Evolutionary conservation across 345 rosid genomes (phyloP), one percentile per base, ranked within the genome.

Genomic region (Brassica juncea): DNA sequence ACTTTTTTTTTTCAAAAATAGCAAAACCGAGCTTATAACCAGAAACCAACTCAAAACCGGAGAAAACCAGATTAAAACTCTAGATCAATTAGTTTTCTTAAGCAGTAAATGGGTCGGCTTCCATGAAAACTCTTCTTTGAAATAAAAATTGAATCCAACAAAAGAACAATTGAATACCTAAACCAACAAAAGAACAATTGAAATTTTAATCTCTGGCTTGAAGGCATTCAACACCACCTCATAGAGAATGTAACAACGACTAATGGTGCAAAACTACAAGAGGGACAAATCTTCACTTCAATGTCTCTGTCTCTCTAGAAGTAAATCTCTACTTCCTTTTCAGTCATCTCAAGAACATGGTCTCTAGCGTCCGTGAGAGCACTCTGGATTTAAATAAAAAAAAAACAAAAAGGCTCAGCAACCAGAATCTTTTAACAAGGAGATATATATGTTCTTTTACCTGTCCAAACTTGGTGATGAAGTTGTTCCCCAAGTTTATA

Each of bases 391-490:
- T 47, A 4, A 49, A n/a, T 14, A 14, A 10, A 37, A 14, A 10
- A 37, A 14, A 14, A 12, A 47, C 28, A 32, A 8, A 47, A 59
- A 28, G 2, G 4, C 44, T 52, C 71, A 76, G 73, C 0, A 67
- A 60, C 61, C 42, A 60, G 49, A 70, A 21, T 19, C 49, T 32
- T 21, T 25, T 3, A 30, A 70, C 2, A 35, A 10, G 21, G 11
- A 58, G 28, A 58, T 15, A 54, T 63, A 7, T 39, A 14, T 23
- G 31, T 28, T 28, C 31, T 73, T n/a, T 76, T 84, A 94, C 97
- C 97, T 94, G 99, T 59, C 99, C 97, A 82, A 92, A 92, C 84
- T 94, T 94, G 37, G 97, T 91, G 72, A 94, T 88, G 84, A 94
- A 91, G 85, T 94, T 94, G 73, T 85, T 92, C 44, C 92, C 89